Conservation (phyloP, 2,329 filamentous ascomycete genomes). For the Talaromyces sp. region DNA sequence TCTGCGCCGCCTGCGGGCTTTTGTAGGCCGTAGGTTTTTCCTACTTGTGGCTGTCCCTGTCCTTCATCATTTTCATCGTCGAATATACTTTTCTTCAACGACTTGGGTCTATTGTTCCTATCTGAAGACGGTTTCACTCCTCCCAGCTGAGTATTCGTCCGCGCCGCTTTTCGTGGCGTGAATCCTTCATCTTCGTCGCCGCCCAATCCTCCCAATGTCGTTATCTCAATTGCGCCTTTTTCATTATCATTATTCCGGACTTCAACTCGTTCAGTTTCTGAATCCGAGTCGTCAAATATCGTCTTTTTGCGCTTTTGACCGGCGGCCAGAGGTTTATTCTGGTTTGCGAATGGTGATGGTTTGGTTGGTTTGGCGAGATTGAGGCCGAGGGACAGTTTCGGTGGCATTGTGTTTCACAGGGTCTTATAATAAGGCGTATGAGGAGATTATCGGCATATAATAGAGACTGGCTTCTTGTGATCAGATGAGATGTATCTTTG, state of each 20-base stretch:
- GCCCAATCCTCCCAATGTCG: conserved; percentile 35
- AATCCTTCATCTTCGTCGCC: conserved; percentile 14
- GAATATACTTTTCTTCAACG: conserved; percentile 33
- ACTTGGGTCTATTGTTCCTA: conserved; percentile 27
- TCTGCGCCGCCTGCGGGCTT: conserved; percentile 8
- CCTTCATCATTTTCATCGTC: conserved; percentile 34
- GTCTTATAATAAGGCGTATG: neutral
- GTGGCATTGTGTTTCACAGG: conserved; percentile 23
- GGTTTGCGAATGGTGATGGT: conserved; percentile 19
- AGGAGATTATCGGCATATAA: too few species aligned
- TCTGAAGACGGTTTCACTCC: conserved; percentile 21
- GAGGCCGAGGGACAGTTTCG: conserved; percentile 39
- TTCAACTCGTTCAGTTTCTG: conserved; percentile 31
- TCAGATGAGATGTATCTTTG: neutral
- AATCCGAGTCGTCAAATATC: conserved; percentile 43
- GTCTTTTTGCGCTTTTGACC: conserved; percentile 46
- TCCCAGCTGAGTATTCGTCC: conserved; percentile 10
- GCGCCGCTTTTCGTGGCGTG: neutral
- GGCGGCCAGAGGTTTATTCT: conserved; percentile 22
- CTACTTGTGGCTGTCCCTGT: conserved; percentile 14
- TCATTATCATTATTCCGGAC: conserved; percentile 16
- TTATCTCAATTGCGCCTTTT: conserved; percentile 28
- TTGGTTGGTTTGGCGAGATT: conserved; percentile 31
- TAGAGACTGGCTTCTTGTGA: neutral
- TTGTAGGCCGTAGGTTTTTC: conserved; percentile 13